phyloP scores from a whole-genome alignment of 1,139 yeast species.

The Geotrichum klebahnii region DNA sequence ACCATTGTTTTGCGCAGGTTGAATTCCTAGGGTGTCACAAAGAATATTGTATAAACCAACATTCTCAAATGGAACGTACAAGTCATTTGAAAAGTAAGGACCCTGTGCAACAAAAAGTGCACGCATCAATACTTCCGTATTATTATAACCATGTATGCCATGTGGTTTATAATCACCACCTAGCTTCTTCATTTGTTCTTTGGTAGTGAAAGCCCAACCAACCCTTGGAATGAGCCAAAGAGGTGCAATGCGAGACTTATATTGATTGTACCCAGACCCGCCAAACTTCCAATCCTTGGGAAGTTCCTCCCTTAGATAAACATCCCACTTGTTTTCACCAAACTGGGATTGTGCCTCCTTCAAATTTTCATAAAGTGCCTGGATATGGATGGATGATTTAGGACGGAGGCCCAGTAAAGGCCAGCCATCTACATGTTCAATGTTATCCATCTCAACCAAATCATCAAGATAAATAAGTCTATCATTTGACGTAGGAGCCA shows the following conservation, averaged over 20 bases:
- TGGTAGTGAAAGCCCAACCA: conserved; percentile 74
- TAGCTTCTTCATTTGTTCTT: conserved; percentile 45
- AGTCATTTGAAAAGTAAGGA: conserved; percentile 46
- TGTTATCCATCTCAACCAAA: conserved; percentile 49
- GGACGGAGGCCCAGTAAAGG: conserved; percentile 81
- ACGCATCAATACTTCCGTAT: conserved; percentile 72
- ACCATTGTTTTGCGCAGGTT: conserved; percentile 62
- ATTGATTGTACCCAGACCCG: conserved; percentile 45
- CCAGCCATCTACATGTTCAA: conserved; percentile 79
- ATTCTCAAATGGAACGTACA: conserved; percentile 63
- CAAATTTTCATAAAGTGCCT: conserved; percentile 42
- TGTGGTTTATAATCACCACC: conserved; percentile 52
- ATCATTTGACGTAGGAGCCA: conserved; percentile 76
- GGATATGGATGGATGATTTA: conserved; percentile 35
- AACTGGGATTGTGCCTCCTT: conserved; percentile 29
- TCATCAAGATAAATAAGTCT: conserved; percentile 69
- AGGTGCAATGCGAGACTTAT: conserved; percentile 68
- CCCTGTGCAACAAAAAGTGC: conserved; percentile 78
- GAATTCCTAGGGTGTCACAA: conserved; percentile 60
- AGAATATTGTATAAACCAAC: conserved; percentile 68
- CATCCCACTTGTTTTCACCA: conserved; percentile 43
- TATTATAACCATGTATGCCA: conserved; percentile 85
- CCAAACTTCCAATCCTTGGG: conserved; percentile 69
- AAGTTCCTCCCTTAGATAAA: conserved; percentile 55
- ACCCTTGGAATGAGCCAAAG: conserved; percentile 79